Evolutionary conservation across 176 grass and related monocot species (phyloP), one percentile per base, ranked within the genome.

Genomic region (Ensete ventricosum): DNA sequence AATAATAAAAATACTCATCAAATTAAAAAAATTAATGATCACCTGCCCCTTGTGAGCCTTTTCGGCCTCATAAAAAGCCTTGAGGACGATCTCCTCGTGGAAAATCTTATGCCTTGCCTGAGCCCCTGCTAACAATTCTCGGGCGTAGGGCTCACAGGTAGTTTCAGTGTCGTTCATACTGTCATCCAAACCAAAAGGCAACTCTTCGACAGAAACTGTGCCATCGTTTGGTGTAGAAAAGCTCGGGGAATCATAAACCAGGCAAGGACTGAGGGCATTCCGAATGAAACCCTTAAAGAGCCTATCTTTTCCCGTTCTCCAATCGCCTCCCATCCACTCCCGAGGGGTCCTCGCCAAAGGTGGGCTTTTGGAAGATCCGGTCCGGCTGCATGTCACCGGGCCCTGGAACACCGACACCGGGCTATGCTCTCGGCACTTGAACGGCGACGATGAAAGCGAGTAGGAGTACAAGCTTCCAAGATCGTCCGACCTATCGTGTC

Each of bases 51-150:
- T 78, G 78, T 96, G 92, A 14, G 92, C 92, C 63, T 80, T 81
- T 62, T 87, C 88, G 1, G 89, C 92, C 78, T 91, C 86, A 49
- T 82, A 89, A 69, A 96, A 96, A 55, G 92, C 92, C 80, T 92
- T 89, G 50, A 92, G 76, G 2, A 99, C 89, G n/a, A 91, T 72
- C 78, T 96, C 89, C 14, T 96, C 86, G 11, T 82, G 59, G 87
- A 96, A 99, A 84, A 99, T 94, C 68, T 79, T 86, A 67, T 99
- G 90, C 72, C 84, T 81, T 50, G 89, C 78, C 63, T 92, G 89
- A 48, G 82, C 89, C 20, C 75, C 72, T 10, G 74, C 82, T 21
- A 96, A 86, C 77, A 96, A 84, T 22, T 96, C 80, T 60, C 64
- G 78, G 2, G 88, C 86, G 26, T 77, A 87, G 3, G 60, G 80